Evolutionary conservation across 495 filamentous ascomycete genomes (phyloP).

Genomic region (Penicillium roqueforti): DNA sequence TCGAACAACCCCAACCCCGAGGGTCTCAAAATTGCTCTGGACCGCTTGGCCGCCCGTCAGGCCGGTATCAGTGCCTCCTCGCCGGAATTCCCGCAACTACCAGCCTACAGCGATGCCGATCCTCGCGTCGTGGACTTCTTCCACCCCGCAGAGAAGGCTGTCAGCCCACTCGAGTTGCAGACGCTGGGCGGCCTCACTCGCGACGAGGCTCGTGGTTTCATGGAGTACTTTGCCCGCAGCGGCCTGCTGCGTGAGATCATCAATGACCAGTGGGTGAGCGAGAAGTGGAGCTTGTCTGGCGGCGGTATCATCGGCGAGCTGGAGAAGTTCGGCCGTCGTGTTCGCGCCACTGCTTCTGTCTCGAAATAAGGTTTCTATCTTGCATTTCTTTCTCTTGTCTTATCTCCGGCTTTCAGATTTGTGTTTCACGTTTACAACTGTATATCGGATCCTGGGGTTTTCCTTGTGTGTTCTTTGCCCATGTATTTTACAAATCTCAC

Average conservation of each 20-base stretch:
- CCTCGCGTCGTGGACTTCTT: conserved; percentile 55
- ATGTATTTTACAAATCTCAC: conserved; percentile 36
- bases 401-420: conserved; percentile 3
- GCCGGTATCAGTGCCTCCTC: conserved; percentile 30
- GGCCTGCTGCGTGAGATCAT: conserved; percentile 69
- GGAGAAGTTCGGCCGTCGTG: conserved; percentile 58
- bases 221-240: conserved; percentile 92
- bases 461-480: conserved; percentile 16
- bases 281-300: conserved; percentile 82
- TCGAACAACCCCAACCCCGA: conserved; percentile 60
- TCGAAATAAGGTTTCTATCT: conserved; percentile 7
- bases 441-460: conserved; percentile 24
- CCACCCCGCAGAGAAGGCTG: conserved; percentile 27
- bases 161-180: conserved; percentile 51
- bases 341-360: conserved; percentile 25
- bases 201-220: conserved; percentile 68
- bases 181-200: conserved; percentile 62
- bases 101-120: conserved; percentile 67
- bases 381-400: conserved; percentile 9
- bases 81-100: conserved; percentile 47
- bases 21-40: conserved; percentile 61
- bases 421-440: conserved; percentile 11
- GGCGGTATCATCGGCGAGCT: conserved; percentile 82
- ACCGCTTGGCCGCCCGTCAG: conserved; percentile 44
- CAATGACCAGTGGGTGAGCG: conserved; percentile 67